Conservation (phyloP, 164 flowering plant genomes). For the Vitis amurensis region DNA sequence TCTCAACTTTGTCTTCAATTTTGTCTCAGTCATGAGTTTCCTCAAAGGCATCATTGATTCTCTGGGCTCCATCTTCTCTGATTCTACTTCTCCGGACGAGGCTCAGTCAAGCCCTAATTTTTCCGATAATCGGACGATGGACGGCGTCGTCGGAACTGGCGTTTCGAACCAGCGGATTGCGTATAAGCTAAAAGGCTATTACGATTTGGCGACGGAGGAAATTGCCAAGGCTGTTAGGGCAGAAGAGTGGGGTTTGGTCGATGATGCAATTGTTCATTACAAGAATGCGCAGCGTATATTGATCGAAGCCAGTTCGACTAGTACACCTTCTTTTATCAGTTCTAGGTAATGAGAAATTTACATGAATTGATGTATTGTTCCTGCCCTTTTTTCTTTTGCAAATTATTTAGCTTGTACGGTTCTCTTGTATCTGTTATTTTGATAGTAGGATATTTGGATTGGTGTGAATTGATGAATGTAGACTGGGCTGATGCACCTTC, state of each 20-base stretch:
- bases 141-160: constrained; percentile 37
- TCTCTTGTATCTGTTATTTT: background rate
- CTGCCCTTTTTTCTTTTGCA: no score
- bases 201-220: constrained; percentile 86
- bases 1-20: background rate
- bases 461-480: no score
- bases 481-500: no score
- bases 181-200: constrained; percentile 86
- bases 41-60: constrained; percentile 56
- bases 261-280: constrained; percentile 79
- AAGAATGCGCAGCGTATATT: constrained; percentile 68
- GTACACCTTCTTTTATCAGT: constrained; percentile 59
- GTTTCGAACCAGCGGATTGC: constrained; percentile 73
- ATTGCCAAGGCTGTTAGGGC: constrained; percentile 89
- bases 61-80: constrained; percentile 47
- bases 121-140: constrained; percentile 38
- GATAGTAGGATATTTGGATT: no score
- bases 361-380: no score
- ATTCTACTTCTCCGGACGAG: constrained; percentile 18
- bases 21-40: constrained; percentile 48
- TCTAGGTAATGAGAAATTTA: constrained; percentile 36
- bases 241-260: constrained; percentile 92
- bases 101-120: constrained; percentile 23
- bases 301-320: constrained; percentile 67
- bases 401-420: background rate